These are phyloP conservation scores for Zygotorulaspora florentina DNA, from an alignment of 805 yeast genomes.

Conservation along the genomic window DNA sequence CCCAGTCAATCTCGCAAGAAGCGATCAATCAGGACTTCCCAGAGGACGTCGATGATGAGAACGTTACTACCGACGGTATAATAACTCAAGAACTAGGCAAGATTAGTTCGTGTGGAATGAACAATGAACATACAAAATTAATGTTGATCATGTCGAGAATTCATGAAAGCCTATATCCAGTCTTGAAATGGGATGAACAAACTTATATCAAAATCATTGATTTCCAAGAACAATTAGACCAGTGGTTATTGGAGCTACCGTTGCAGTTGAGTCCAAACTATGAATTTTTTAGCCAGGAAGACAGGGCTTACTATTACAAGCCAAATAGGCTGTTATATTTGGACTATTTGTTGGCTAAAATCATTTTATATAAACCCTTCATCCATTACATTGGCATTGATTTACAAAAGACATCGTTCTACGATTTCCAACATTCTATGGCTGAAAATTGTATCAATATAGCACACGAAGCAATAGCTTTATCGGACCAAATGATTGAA, in stretches of 20 bases:
- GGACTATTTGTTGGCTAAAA: conserved; percentile 70
- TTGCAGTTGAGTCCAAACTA: conserved; percentile 64
- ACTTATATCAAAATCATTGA: conserved; percentile 43
- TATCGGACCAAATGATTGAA: conserved; percentile 76
- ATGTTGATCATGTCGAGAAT: conserved; percentile 52
- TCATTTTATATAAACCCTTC: conserved; percentile 81
- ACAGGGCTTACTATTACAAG: conserved; percentile 46
- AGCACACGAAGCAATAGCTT: conserved; percentile 73
- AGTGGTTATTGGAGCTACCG: conserved; percentile 72
- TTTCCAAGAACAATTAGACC: conserved; percentile 63
- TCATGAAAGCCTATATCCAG: conserved; percentile 14
- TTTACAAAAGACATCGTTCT: conserved; percentile 39
- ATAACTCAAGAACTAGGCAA: conserved; percentile 46
- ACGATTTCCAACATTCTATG: conserved; percentile 58
- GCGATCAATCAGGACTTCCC: conserved; percentile 89
- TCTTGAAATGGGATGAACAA: conserved; percentile 11
- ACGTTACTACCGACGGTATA: conserved; percentile 65
- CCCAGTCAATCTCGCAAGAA: conserved; percentile 67
- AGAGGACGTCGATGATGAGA: conserved; percentile 79
- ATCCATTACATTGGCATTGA: conserved; percentile 64
- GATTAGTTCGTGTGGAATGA: conserved; percentile 70
- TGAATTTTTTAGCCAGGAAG: conserved; percentile 53
- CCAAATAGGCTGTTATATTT: conserved; percentile 72
- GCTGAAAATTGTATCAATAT: conserved; percentile 82
- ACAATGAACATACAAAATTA: conserved; percentile 77